Evolutionary conservation across 768 basidiomycete species (phyloP), one percentile per base, ranked within the genome.

Genomic region (Rhizopogon vulgaris): DNA sequence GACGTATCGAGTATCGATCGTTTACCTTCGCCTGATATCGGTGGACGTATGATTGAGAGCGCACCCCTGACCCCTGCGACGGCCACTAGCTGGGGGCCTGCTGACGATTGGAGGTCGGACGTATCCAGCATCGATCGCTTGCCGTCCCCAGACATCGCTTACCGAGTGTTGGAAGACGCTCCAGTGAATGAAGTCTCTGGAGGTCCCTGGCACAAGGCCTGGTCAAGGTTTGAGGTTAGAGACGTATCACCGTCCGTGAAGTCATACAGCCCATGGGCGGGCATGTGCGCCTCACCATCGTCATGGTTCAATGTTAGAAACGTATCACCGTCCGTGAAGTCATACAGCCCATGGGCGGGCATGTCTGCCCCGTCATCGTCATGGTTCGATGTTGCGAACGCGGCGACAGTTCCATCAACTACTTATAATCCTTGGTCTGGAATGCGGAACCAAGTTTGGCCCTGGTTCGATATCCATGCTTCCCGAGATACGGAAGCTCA

Each of bases 21-120:
- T 38, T 60, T 79, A 17, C 77, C 76, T 11, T 78, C 83, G 14
- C 83, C 81, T 18, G 85, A 87, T 63, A 63, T 85, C 38, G 82
- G 75, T 4, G 67, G 69, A 54, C 75, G 86, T 34, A 73, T 79
- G 65, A 43, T 49, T 12, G 48, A 49, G 18, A 45, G 41, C 15
- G 48, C 48, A 22, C 48, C 48, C 25, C 24, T 49, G 25, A 49
- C 48, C 41, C 77, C 28, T 72, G 79, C n/a, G 65, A 68, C 41
- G 70, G 74, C 62, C 10, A 82, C 81, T 2, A 79, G 79, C 6
- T 76, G 74, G 59, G 79, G 79, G 6, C 78, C 77, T 9, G 68
- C 69, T 8, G 77, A 79, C 57, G 71, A 74, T n/a, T 57, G 69
- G 22, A 62, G 67, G 42, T 74, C 69, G 7, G 68, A 60, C 17